Base-by-base conservation (phyloP, 768 basidiomycete genomes). In the Symmetrospora coprosmae region DNA sequence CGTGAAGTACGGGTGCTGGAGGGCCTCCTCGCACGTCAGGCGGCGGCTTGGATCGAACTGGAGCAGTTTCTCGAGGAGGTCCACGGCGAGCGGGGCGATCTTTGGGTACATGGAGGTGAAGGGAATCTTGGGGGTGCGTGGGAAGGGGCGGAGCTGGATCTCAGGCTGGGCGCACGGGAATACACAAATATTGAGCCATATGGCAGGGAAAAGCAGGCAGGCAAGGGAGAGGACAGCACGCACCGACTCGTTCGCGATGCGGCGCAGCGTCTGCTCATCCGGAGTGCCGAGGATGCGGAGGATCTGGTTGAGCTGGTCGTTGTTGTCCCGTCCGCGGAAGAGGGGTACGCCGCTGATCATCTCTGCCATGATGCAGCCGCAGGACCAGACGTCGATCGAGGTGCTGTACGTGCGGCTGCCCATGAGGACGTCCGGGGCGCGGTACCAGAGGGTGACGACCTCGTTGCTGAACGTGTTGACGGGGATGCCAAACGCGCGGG, bases 381-480 rank as follows among this genome's bases (percentile, higher is more conserved):
- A 92, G 14, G 87, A 90, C 94, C 94, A 99, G 49, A 97, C 86
- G 72, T 99, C 94, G 67, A 99, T 97, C 30, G 87, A 89, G 2
- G 94, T 97, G 75, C 85, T 91, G 72, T 99, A 99, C 19, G 92
- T 97, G 61, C 94, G 79, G 21, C 89, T 92, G 50, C 94, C 94
- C 65, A 99, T 81, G 25, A 99, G 80, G 40, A 99, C 94, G 70
- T 99, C 94, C 0, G 94, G 94, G 1, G 94, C 91, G 53, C 94
- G 84, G 72, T 99, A 99, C 94, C 94, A 99, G 14, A 97, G 74
- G 28, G 94, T 99, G 21, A 97, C 94, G 60, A 99, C 94, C 81
- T 99, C 94, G 71, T 99, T 99, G 17, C 87, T 90, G 73, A 97
- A 99, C 0, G 94, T 99, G 71, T 99, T 97, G 61, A 97, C 92